Evolutionary conservation across 2,329 filamentous ascomycete species (phyloP).

Genomic region (Fusarium coicis): DNA sequence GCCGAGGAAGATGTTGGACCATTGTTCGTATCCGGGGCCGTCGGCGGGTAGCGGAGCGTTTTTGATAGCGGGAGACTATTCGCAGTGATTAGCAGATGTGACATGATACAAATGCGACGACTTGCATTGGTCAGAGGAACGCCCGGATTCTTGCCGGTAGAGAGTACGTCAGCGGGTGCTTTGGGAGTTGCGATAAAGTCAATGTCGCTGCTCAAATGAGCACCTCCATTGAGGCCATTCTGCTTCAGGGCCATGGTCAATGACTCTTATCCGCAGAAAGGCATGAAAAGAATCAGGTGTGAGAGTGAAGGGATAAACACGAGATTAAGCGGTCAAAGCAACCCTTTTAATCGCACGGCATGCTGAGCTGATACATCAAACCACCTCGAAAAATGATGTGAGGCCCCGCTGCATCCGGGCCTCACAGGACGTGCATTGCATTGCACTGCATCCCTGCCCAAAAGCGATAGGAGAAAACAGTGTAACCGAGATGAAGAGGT

Average conservation of each 20-base stretch:
- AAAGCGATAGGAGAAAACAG: not conserved
- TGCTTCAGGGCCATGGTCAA: slow-evolving; percentile 27
- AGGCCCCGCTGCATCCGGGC: slow-evolving; percentile 28
- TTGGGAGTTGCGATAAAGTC: slow-evolving; percentile 39
- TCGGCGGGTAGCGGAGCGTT: slow-evolving; percentile 93
- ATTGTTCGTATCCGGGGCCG: slow-evolving; percentile 80
- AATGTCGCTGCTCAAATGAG: slow-evolving; percentile 37
- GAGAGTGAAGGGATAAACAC: not conserved
- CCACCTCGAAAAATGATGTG: slow-evolving; percentile 24
- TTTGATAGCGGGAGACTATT: slow-evolving; percentile 86
- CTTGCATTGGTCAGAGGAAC: slow-evolving; percentile 31
- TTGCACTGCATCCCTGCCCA: slow-evolving; percentile 8
- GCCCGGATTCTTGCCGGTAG: slow-evolving; percentile 29
- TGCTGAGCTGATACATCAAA: slow-evolving; percentile 18
- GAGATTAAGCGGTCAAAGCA: slow-evolving; percentile 32
- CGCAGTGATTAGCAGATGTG: not conserved
- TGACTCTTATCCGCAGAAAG: no score
- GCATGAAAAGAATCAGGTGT: no score
- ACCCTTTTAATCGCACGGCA: not conserved
- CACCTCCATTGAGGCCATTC: slow-evolving; percentile 19
- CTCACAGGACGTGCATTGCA: not conserved
- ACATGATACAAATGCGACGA: not conserved
- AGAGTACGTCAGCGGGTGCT: slow-evolving; percentile 26
- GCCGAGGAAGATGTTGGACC: slow-evolving; percentile 82
- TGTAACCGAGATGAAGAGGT: slow-evolving; percentile 2